Evolutionary conservation across 768 basidiomycete genomes (phyloP), one percentile per base, ranked within the genome.

Genomic region (Kwoniella shandongensis): DNA sequence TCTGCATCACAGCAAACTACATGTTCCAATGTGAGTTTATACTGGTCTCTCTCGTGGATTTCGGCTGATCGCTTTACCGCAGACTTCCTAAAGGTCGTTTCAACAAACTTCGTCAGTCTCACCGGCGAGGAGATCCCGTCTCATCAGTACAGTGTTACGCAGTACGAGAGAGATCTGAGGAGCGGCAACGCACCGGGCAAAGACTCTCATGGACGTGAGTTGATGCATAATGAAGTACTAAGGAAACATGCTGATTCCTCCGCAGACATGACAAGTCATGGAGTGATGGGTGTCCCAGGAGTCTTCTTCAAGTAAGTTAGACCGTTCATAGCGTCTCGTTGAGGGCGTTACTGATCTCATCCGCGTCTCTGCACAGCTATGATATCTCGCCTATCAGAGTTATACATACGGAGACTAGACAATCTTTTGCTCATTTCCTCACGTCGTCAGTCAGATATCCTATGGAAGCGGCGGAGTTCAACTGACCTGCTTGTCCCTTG

Each of bases 1-100:
- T 47, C 38, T 39, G 35, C 26, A 42, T 17, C n/a, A 2, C 23
- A 74, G 69, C 73, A 22, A 67, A 91, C 65, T 94, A 90, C 76
- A 92, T 96, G 91, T 96, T 91, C 83, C 91, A 72, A 57, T 72
- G 74, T 77, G 40, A 51, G 74, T 63, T n/a, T 12, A 2, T 13
- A 32, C 1, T 11, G 39, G 2, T 52, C n/a, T n/a, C 26, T 27
- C 25, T 48, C 18, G 18, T 50, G 7, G 32, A 4, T 26, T 8
- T n/a, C 4, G 27, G 38, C 50, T 56, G 42, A 54, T 27, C 29
- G 40, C 47, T n/a, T 23, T 6, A 54, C 7, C 32, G 18, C 27
- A 98, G 73, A 98, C 78, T 98, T 97, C 85, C 81, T 99, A 70
- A 99, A 99, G 78, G 94, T 99, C 42, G 96, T 99, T 38, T 91